phyloP scores from a whole-genome alignment of 2,329 filamentous ascomycete species.

The Ascochyta pisi region DNA sequence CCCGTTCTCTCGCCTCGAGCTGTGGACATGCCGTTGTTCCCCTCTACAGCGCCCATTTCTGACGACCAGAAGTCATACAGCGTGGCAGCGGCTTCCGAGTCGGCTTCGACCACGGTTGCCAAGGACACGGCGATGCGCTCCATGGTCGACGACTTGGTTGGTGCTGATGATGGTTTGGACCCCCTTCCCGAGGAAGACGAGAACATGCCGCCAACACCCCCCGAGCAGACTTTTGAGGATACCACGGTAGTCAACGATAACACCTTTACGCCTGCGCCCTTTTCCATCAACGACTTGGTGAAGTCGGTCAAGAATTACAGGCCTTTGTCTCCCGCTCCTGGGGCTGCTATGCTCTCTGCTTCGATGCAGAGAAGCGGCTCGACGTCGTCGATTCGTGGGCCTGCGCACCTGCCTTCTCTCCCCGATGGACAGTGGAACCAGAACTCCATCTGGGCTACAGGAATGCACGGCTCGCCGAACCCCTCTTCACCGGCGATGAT shows the following conservation, averaged over 20 bases:
- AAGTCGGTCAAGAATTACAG: slow-evolving; percentile 48
- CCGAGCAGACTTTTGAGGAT: slow-evolving; percentile 55
- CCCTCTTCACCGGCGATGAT: slow-evolving; percentile 39
- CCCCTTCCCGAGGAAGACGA: slow-evolving; percentile 52
- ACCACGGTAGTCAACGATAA: slow-evolving; percentile 44
- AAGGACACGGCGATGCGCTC: slow-evolving; percentile 60
- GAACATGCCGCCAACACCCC: slow-evolving; percentile 55
- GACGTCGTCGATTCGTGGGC: slow-evolving; percentile 45
- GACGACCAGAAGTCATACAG: slow-evolving; percentile 47
- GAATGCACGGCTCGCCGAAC: slow-evolving; percentile 39
- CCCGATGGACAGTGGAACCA: slow-evolving; percentile 46
- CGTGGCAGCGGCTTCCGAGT: slow-evolving; percentile 52
- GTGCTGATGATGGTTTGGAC: slow-evolving; percentile 50
- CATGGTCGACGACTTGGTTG: slow-evolving; percentile 66
- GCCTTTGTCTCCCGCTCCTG: slow-evolving; percentile 37
- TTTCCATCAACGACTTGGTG: slow-evolving; percentile 48
- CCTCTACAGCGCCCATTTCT: slow-evolving; percentile 32
- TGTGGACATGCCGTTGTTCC: slow-evolving; percentile 49
- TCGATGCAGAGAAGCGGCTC: slow-evolving; percentile 46
- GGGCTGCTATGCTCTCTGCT: slow-evolving; percentile 32
- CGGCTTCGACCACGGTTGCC: slow-evolving; percentile 53
- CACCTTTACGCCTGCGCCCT: slow-evolving; percentile 35
- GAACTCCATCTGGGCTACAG: slow-evolving; percentile 48
- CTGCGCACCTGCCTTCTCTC: slow-evolving; percentile 45
- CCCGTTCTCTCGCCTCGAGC: slow-evolving; percentile 47